A percentile compares a stretch with the other conserved stretches of the same genome.
Conservation (phyloP, 495 filamentous ascomycete species). For the Penicillium manginii region DNA sequence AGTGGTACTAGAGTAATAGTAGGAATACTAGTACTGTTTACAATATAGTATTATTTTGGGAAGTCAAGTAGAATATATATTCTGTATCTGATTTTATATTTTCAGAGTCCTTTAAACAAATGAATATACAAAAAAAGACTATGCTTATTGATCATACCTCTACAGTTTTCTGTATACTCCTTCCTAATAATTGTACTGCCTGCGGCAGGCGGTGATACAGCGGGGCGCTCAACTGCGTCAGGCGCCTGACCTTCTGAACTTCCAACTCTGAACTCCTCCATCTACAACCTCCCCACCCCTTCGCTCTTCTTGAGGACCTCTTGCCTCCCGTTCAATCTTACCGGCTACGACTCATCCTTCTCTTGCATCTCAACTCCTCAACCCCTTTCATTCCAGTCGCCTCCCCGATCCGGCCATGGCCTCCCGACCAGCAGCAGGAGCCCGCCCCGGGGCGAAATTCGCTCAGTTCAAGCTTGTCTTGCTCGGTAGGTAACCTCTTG, state of each 20-base stretch:
- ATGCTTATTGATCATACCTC: too few species aligned
- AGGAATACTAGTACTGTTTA: background rate
- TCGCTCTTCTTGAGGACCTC: conserved; percentile 2
- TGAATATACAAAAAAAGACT: too few species aligned
- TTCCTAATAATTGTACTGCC: conserved; percentile 1
- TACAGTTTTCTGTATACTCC: too few species aligned
- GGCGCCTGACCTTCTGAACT: conserved; percentile 23
- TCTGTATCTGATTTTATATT: too few species aligned
- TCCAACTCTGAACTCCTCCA: conserved; percentile 4
- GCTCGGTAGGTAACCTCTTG: conserved; percentile 65
- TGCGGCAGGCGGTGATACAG: conserved; percentile 12
- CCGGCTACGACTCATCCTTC: conserved; percentile 1
- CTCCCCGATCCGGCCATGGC: conserved; percentile 63
- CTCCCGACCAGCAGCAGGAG: conserved; percentile 74
- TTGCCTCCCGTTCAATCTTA: conserved; percentile 1
- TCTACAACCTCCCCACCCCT: background rate
- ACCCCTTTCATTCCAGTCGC: conserved; percentile 8
- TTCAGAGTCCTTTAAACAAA: too few species aligned
- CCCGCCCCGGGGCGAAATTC: conserved; percentile 80
- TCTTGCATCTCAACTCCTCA: conserved; percentile 12
- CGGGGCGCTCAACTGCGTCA: conserved; percentile 27
- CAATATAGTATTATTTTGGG: too few species aligned
- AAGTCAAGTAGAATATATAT: too few species aligned
- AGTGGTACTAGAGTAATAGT: background rate
- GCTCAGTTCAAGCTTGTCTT: conserved; percentile 99